phyloP scores from a whole-genome alignment of 2,329 filamentous ascomycete genomes.

The Pseudovirgaria hyperparasitica region DNA sequence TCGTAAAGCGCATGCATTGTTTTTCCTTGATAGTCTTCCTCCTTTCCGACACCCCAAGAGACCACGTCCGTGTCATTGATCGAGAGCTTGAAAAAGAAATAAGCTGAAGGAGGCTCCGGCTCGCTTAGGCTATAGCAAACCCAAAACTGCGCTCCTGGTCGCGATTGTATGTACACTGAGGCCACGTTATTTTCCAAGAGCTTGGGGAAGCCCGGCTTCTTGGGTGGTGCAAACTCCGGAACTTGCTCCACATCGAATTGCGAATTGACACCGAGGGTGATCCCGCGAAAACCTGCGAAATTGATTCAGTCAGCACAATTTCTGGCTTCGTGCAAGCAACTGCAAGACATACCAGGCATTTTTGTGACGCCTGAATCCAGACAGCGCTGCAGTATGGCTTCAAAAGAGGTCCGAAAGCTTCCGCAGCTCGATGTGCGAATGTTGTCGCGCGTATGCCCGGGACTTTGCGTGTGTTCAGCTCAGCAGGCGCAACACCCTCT shows the following conservation, averaged over 20 bases:
- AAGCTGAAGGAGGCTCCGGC: slow-evolving; percentile 14
- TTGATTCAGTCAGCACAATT: no score
- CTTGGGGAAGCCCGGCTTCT: slow-evolving; percentile 8
- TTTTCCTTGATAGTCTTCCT: slow-evolving; percentile 30
- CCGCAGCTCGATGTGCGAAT: no score
- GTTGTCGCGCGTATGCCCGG: no score
- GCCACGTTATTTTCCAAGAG: background rate
- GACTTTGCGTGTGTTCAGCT: no score
- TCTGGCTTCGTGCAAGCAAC: no score
- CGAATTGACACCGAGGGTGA: slow-evolving; percentile 27
- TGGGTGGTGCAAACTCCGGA: slow-evolving; percentile 24
- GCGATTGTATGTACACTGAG: slow-evolving; percentile 19
- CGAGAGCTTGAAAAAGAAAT: slow-evolving; percentile 35
- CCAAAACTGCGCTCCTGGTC: slow-evolving; percentile 30
- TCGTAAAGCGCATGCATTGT: slow-evolving; percentile 32
- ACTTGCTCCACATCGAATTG: slow-evolving; percentile 27
- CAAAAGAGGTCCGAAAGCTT: no score
- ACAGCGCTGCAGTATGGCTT: no score
- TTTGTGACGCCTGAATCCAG: no score
- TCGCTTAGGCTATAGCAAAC: slow-evolving; percentile 24
- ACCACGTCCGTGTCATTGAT: slow-evolving; percentile 25
- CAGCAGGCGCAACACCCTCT: no score
- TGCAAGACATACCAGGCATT: no score
- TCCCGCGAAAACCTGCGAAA: no score
- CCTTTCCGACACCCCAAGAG: slow-evolving; percentile 31